Evolutionary conservation across 805 yeast species (phyloP).

Genomic region (Metschnikowia reukaufii): DNA sequence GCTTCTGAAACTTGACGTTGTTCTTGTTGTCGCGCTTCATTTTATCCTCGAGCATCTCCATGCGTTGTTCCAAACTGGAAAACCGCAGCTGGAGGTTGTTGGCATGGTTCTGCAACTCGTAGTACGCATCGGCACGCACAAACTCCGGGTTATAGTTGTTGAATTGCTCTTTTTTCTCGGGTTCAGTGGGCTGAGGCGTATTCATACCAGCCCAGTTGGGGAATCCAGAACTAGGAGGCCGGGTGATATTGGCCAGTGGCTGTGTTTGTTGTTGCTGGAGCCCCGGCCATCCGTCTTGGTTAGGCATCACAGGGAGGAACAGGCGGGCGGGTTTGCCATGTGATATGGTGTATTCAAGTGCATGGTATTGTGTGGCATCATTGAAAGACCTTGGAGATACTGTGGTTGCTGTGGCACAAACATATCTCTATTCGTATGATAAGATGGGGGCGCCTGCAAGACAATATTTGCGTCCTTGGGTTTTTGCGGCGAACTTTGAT

Average conservation of each 20-base stretch:
- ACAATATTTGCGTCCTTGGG: background rate
- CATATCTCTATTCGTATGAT: background rate
- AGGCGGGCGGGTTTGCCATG: background rate
- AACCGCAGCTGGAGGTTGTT: conserved; percentile 28
- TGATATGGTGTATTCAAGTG: background rate
- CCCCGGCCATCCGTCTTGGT: conserved; percentile 6
- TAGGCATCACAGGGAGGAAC: conserved; percentile 1
- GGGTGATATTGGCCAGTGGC: background rate
- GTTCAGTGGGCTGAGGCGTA: background rate
- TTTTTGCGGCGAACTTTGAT: background rate
- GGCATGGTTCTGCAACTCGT: conserved; percentile 35
- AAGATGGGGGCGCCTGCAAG: background rate
- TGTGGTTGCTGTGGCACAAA: background rate
- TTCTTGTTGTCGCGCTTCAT: conserved; percentile 9
- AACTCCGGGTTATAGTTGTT: conserved; percentile 1
- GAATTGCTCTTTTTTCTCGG: conserved; percentile 1
- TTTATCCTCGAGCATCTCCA: conserved; percentile 11
- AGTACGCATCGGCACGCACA: conserved; percentile 20
- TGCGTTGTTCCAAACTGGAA: conserved; percentile 13
- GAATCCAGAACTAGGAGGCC: conserved; percentile 1
- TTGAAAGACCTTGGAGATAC: background rate
- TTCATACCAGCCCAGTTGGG: conserved; percentile 3
- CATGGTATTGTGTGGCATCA: background rate
- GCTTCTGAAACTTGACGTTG: conserved; percentile 6
- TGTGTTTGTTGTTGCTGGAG: background rate